Evolutionary conservation across 176 grass and related monocot genomes (phyloP).

Genomic region (Stipa capillata): DNA sequence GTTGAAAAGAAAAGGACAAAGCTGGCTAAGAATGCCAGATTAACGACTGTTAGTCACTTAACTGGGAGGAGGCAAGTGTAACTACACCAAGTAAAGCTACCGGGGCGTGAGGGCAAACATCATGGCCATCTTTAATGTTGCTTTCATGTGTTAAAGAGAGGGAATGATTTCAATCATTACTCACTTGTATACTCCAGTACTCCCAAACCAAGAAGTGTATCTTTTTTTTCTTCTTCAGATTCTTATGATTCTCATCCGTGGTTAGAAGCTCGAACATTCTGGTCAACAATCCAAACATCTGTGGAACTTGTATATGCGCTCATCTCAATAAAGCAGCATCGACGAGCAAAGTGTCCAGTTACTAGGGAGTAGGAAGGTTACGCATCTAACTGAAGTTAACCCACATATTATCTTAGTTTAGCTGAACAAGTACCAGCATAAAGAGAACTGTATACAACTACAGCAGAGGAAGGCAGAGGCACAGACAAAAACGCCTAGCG

Average conservation of each 20-base stretch:
- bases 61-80: neutral
- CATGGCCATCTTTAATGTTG: neutral
- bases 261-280: neutral
- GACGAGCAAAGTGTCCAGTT: neutral
- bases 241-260: neutral
- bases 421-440: neutral
- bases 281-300: neutral
- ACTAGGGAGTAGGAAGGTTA: slow-evolving; percentile 14
- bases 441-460: neutral
- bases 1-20: neutral
- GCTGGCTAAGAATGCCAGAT: neutral
- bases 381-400: neutral
- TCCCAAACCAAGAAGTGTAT: no score
- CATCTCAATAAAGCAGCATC: slow-evolving; percentile 14
- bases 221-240: neutral
- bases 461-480: neutral
- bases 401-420: neutral
- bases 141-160: neutral
- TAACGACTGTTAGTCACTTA: neutral
- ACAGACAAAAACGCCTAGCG: slow-evolving; percentile 9
- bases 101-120: neutral
- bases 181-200: neutral
- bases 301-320: neutral
- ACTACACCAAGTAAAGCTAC: neutral
- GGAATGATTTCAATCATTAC: neutral